Percentiles rank a stretch among this genome's conserved stretches.
Conservation (phyloP, 345 rosid genomes). For the Acer yangbiense region DNA sequence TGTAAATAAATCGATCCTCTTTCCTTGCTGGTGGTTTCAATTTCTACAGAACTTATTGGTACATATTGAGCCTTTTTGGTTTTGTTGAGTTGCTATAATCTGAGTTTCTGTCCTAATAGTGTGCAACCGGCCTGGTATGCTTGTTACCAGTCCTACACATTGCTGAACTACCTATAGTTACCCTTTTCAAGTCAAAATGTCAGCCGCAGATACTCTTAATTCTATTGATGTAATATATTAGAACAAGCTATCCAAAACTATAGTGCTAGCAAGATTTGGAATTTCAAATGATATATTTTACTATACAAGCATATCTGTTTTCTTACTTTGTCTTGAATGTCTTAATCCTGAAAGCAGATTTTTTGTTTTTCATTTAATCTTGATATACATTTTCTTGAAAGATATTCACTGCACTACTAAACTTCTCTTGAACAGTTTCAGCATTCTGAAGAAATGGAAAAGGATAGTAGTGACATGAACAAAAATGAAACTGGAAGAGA, state of each 20-base stretch:
- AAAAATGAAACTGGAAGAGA: conserved; percentile 43
- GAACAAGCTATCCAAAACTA: too few relatives aligned
- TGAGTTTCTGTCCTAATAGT: too few relatives aligned
- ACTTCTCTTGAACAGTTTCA: conserved; percentile 27
- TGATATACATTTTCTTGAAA: neutral
- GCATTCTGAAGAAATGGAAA: conserved; percentile 40
- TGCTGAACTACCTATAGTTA: too few relatives aligned
- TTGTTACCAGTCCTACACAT: too few relatives aligned
- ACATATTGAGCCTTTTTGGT: too few relatives aligned
- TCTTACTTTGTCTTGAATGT: neutral
- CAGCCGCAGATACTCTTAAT: too few relatives aligned
- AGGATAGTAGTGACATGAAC: conserved; percentile 44
- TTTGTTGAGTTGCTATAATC: too few relatives aligned
- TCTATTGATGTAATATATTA: too few relatives aligned
- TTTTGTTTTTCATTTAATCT: neutral
- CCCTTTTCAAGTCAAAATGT: too few relatives aligned
- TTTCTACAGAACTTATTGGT: neutral
- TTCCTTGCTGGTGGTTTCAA: neutral
- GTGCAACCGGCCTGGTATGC: too few relatives aligned
- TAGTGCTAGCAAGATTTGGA: too few relatives aligned
- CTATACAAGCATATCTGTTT: neutral
- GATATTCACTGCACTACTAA: neutral
- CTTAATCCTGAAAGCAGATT: neutral
- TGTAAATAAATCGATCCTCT: neutral
- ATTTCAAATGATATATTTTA: too few relatives aligned